Base-by-base conservation (phyloP, 192 early-diverging fungal species). In the Linnemannia schmuckeri region DNA sequence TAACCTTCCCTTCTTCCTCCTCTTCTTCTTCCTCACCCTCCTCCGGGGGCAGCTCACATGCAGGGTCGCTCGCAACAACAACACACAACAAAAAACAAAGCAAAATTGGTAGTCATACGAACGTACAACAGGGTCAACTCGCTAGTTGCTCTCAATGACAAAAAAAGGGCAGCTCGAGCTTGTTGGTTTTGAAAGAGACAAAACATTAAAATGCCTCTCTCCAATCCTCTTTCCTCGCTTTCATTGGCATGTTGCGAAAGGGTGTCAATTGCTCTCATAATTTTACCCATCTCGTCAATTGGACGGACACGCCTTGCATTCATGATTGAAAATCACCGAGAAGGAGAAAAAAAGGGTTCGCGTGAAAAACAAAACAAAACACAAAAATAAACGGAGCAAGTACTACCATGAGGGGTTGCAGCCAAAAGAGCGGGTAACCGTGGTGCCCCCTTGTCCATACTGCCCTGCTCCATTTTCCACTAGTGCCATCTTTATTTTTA, bases 271-370 rank as follows among this genome's bases (percentile, higher is more conserved):
- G 61, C 61, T 66, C 61, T 66, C 61, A 66, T 66, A 30, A 66
- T 66, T 66, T n/a, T 30, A 15, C 61, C 27, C 61, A 33, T 52
- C 18, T 52, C 61, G 33, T 66, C 61, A 27, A 66, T 66, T 66
- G 61, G 61, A 4, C 30, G 12, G 20, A 52, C 49, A 52, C 49
- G 18, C 49, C 17, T 27, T 27, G 61, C 27, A 66, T 66, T 66
- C 12, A 66, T 66, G 61, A 66, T 66, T 66, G 61, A 66, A 66
- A 66, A 66, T 66, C 30, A 33, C 61, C 61, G 30, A 66, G 49
- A 52, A 18, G 49, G 24, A 27, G 61, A 66, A 66, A 63, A 66
- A 33, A 66, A 66, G 61, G 61, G 61, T 66, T 33, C 61, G 30
- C 61, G 27, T 66, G 61, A 66, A 66, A 33, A 66, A 66, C 27